Conservation (phyloP, 192 early-diverging fungal genomes). For the Coemansia sp. region DNA sequence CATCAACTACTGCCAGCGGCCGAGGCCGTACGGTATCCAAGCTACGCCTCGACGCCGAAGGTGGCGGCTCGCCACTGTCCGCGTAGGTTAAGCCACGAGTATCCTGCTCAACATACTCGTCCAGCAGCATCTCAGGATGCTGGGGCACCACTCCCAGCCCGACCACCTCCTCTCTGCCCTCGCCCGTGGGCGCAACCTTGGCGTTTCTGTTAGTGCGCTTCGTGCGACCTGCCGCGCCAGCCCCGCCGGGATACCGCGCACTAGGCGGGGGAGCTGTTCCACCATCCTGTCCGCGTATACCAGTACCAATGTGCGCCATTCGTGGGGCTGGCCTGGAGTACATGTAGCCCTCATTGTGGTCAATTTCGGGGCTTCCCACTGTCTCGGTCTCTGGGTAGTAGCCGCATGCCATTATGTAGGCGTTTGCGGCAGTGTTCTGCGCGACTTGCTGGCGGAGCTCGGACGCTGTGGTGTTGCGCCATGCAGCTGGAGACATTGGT, state of each 20-base stretch:
- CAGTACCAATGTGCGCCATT: conserved; percentile 9
- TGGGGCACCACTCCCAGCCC: conserved; percentile 44
- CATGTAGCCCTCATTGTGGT: conserved; percentile 30
- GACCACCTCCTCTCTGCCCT: conserved; percentile 43
- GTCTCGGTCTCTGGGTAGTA: conserved; percentile 47
- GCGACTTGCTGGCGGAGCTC: conserved; percentile 45
- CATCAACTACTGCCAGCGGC: conserved; percentile 22
- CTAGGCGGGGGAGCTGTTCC: conserved; percentile 12
- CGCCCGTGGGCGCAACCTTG: conserved; percentile 36
- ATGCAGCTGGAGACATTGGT: conserved; percentile 20
- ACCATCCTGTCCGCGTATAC: neutral
- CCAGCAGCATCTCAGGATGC: conserved; percentile 32
- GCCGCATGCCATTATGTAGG: conserved; percentile 50
- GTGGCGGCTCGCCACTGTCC: neutral
- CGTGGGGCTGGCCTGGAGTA: conserved; percentile 23
- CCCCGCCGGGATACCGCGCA: conserved; percentile 20
- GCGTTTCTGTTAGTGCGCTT: conserved; percentile 39
- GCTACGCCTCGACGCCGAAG: conserved; percentile 11
- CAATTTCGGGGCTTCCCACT: conserved; percentile 36
- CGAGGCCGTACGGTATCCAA: conserved; percentile 20
- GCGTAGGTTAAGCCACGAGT: neutral
- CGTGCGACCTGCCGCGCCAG: conserved; percentile 10
- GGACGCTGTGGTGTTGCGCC: conserved; percentile 48
- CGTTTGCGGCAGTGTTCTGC: conserved; percentile 41
- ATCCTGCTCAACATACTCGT: conserved; percentile 2